Conservation (phyloP, 768 basidiomycete genomes). For the Suillus sp. region DNA sequence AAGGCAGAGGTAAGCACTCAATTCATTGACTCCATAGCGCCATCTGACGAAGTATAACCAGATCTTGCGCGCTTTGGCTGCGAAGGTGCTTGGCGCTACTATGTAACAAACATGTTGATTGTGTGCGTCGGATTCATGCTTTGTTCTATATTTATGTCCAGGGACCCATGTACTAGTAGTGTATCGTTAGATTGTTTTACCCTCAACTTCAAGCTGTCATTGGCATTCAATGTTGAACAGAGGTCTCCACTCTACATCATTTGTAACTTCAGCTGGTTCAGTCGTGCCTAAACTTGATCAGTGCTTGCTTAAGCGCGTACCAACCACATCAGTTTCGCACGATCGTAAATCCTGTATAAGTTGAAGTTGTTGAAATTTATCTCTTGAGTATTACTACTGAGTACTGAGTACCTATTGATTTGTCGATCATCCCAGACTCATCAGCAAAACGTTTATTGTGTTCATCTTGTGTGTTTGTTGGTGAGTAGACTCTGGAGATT, state of each 20-base stretch:
- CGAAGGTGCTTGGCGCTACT: slow-evolving; percentile 80
- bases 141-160: background rate
- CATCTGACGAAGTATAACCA: slow-evolving; percentile 30
- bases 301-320: background rate
- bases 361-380: background rate
- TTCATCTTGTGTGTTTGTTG: background rate
- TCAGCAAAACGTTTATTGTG: background rate
- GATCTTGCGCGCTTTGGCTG: slow-evolving; percentile 80
- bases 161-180: background rate
- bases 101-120: slow-evolving; percentile 21
- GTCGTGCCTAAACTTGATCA: background rate
- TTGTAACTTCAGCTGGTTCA: background rate
- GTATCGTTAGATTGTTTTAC: background rate
- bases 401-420: background rate
- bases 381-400: background rate
- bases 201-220: background rate
- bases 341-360: background rate
- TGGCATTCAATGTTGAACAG: background rate
- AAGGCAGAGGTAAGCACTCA: slow-evolving; percentile 74
- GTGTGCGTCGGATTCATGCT: background rate
- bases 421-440: background rate
- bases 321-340: background rate
- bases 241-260: background rate
- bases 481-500: background rate
- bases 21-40: background rate